Evolutionary conservation across 106 monocot genomes (phyloP).

Genomic region (Dendrobium chrysotoxum): DNA sequence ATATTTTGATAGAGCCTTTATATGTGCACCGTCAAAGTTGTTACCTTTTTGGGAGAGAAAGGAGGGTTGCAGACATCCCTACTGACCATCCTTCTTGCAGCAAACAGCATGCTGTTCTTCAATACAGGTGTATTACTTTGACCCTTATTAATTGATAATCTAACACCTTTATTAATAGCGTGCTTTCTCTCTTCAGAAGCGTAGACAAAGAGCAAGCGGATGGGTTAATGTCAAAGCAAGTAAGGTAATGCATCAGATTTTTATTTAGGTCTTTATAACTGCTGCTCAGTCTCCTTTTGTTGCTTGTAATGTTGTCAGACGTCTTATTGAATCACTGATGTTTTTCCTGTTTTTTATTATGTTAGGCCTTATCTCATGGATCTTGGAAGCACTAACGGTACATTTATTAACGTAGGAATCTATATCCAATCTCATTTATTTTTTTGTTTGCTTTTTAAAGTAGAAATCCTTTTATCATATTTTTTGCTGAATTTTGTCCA

Average conservation of each 20-base stretch:
- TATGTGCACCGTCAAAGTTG: slow-evolving; percentile 89
- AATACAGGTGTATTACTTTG: slow-evolving; percentile 47
- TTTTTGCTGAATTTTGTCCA: background rate
- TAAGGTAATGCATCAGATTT: slow-evolving; percentile 47
- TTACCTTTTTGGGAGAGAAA: slow-evolving; percentile 93
- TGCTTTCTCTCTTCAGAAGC: slow-evolving; percentile 39
- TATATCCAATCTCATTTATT: background rate
- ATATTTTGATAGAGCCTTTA: slow-evolving; percentile 61
- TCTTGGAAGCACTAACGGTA: slow-evolving; percentile 97
- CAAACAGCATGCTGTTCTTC: slow-evolving; percentile 96
- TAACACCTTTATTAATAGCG: background rate
- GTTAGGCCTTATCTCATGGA: slow-evolving; percentile 94
- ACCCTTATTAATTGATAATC: background rate
- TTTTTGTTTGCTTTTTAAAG: slow-evolving; percentile 1
- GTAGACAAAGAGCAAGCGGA: slow-evolving; percentile 80
- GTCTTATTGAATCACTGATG: background rate
- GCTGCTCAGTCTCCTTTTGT: background rate
- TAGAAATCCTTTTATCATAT: background rate
- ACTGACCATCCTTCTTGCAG: slow-evolving; percentile 99
- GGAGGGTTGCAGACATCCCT: slow-evolving; percentile 92
- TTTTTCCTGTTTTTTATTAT: slow-evolving; percentile 9
- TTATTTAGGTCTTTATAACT: background rate
- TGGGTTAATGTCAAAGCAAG: slow-evolving; percentile 62
- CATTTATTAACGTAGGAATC: slow-evolving; percentile 85
- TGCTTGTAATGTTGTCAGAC: background rate